Conservation (phyloP, 805 yeast genomes). For the Candida multigemmis region DNA sequence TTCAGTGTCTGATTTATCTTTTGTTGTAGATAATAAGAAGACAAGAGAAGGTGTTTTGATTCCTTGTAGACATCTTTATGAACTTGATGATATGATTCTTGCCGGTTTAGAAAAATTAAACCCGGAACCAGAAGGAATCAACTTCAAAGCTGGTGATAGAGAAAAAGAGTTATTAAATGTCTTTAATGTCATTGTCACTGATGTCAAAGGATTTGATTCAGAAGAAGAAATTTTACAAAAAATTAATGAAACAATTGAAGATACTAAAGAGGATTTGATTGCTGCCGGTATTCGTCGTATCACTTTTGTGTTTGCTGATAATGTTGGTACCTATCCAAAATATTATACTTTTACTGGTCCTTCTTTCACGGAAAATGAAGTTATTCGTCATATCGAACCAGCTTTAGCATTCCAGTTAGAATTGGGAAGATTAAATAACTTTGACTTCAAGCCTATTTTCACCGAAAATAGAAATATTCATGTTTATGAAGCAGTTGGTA, state of each 20-base stretch:
- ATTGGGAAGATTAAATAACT: slow-evolving; percentile 87
- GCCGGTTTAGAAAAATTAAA: slow-evolving; percentile 71
- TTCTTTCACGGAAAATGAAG: slow-evolving; percentile 75
- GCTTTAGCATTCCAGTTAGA: slow-evolving; percentile 97
- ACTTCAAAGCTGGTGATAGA: slow-evolving; percentile 6
- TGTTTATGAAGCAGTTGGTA: slow-evolving; percentile 93
- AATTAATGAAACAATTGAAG: slow-evolving; percentile 57
- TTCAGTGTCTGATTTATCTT: slow-evolving; percentile 87
- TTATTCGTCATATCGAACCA: slow-evolving; percentile 96
- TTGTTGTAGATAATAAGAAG: slow-evolving; percentile 65
- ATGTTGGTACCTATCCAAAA: slow-evolving; percentile 83
- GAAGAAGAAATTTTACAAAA: slow-evolving; percentile 62
- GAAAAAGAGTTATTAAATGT: slow-evolving; percentile 56
- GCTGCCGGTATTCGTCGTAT: slow-evolving; percentile 81
- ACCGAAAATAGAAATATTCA: slow-evolving; percentile 97
- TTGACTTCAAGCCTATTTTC: slow-evolving; percentile 88
- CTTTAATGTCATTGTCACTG: slow-evolving; percentile 69
- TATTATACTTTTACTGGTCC: slow-evolving; percentile 95
- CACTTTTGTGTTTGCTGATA: slow-evolving; percentile 80
- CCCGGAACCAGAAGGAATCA: slow-evolving; percentile 15
- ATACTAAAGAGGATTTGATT: slow-evolving; percentile 59
- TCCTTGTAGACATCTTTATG: slow-evolving; percentile 78
- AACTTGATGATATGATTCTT: slow-evolving; percentile 71
- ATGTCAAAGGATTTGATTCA: slow-evolving; percentile 61
- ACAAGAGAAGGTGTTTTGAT: slow-evolving; percentile 79